These are phyloP conservation scores for Fragaria iinumae DNA, from an alignment of 306 rosid species.

Conservation along the genomic window DNA sequence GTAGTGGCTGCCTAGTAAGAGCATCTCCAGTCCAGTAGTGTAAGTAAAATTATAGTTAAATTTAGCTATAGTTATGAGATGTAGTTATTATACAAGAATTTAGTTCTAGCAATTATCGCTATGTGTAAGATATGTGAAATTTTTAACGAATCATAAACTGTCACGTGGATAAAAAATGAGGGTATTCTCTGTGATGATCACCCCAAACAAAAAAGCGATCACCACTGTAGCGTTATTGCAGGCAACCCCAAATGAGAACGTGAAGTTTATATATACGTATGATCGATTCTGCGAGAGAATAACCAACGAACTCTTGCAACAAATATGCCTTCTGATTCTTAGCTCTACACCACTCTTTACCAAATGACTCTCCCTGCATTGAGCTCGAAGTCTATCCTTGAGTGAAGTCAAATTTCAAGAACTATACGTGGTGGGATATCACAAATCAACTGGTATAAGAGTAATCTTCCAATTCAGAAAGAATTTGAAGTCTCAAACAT, in stretches of 20 bases:
- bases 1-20: no score
- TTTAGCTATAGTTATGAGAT: no score
- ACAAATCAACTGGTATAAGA: neutral
- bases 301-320: neutral
- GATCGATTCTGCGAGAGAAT: neutral
- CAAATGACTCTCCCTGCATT: neutral
- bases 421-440: neutral
- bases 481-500: neutral
- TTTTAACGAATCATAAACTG: no score
- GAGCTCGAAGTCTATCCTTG: neutral
- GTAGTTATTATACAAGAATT: no score
- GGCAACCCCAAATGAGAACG: neutral
- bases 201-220: neutral
- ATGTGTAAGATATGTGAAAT: no score
- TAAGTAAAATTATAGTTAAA: no score
- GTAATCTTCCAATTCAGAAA: neutral
- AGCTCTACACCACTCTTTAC: neutral
- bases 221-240: neutral
- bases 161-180: no score
- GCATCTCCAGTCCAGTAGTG: no score
- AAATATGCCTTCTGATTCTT: neutral
- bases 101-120: no score
- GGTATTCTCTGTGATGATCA: neutral
- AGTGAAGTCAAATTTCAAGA: neutral
- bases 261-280: neutral